Evolutionary conservation across 108 stramenopile genomes (phyloP).

Genomic region (Thalassiosira profunda): DNA sequence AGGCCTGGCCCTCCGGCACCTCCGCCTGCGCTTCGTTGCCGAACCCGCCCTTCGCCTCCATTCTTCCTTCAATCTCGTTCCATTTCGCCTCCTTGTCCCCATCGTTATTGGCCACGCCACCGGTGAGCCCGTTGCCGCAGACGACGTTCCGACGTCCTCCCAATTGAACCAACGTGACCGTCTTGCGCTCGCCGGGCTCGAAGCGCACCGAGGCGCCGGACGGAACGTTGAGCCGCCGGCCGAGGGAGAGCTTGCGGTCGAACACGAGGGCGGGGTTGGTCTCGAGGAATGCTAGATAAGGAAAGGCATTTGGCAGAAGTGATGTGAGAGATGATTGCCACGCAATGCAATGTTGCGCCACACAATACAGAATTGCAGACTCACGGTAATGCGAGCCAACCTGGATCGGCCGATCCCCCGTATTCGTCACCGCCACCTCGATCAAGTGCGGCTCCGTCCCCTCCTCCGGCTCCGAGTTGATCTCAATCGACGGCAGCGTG

Average conservation of each 20-base stretch:
- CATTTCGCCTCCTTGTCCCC: too few species aligned
- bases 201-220: conserved; percentile 96
- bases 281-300: conserved; percentile 71
- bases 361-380: conserved; percentile 28
- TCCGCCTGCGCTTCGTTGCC: conserved; percentile 10
- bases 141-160: conserved; percentile 69
- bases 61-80: conserved; percentile 33
- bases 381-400: conserved; percentile 88
- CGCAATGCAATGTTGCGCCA: not conserved
- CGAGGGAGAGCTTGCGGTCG: conserved; percentile 88
- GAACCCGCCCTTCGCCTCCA: conserved; percentile 30
- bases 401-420: conserved; percentile 97
- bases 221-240: conserved; percentile 93
- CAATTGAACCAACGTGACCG: conserved; percentile 89
- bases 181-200: conserved; percentile 97
- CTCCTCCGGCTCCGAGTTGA: conserved; percentile 53
- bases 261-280: conserved; percentile 92
- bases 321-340: not conserved
- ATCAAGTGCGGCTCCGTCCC: conserved; percentile 44
- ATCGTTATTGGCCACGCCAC: conserved; percentile 29
- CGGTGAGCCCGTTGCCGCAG: conserved; percentile 55
- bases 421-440: conserved; percentile 93
- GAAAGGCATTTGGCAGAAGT: not conserved
- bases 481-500: conserved; percentile 65
- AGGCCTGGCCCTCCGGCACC: conserved; percentile 39